These are phyloP conservation scores for Flaveria brownii DNA, from an alignment of 129 eudicot genomes.

Conservation along the genomic window DNA sequence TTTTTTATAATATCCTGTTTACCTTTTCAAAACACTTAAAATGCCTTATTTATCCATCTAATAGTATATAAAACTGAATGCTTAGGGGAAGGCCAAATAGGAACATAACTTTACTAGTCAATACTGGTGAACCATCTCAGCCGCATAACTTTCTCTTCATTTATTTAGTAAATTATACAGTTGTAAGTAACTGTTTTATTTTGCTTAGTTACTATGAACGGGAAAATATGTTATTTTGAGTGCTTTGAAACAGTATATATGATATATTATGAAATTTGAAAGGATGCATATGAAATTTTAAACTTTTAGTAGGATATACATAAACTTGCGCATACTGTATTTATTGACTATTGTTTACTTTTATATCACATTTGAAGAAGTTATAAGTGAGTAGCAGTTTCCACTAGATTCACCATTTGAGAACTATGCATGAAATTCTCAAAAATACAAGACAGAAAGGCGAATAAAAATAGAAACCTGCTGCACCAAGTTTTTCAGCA, in stretches of 20 bases:
- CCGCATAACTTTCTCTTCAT: not conserved
- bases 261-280: not conserved
- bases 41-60: not conserved
- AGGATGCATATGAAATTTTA: not conserved
- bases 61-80: not conserved
- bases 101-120: not conserved
- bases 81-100: not conserved
- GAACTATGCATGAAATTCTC: not conserved
- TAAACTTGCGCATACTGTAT: too few species aligned
- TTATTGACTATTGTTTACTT: not conserved
- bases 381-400: not conserved
- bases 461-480: constrained; percentile 51
- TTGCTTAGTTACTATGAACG: not conserved
- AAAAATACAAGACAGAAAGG: not conserved
- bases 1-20: not conserved
- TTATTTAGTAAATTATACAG: not conserved
- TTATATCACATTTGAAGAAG: not conserved
- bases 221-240: not conserved
- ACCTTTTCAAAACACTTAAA: not conserved
- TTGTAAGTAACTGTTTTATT: not conserved
- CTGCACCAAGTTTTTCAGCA: constrained; percentile 97
- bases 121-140: not conserved
- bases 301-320: not conserved
- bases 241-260: not conserved
- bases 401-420: not conserved